Conservation (phyloP, 306 rosid species). For the Quercus parvula region DNA sequence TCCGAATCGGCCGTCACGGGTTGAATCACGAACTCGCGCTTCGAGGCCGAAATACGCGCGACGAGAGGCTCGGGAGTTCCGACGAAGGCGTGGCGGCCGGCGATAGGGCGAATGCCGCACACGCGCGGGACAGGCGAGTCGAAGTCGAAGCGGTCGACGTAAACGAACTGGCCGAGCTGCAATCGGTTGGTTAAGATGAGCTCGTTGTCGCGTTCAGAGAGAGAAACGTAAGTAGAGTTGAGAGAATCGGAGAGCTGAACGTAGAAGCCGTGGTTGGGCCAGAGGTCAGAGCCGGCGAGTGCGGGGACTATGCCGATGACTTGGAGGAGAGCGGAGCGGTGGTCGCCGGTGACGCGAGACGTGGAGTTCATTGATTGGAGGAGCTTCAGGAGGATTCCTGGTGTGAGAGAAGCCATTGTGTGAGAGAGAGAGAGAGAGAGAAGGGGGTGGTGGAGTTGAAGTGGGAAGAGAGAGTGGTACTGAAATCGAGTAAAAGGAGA, state of each 20-base stretch:
- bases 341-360: constrained; percentile 93
- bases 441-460: not conserved
- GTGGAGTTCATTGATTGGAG: constrained; percentile 80
- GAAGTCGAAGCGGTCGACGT: constrained; percentile 78
- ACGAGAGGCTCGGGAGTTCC: constrained; percentile 75
- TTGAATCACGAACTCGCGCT: constrained; percentile 68
- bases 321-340: constrained; percentile 92
- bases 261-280: constrained; percentile 84
- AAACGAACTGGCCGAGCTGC: constrained; percentile 80
- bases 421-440: not conserved
- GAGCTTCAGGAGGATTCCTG: constrained; percentile 76
- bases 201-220: constrained; percentile 70
- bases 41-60: constrained; percentile 50
- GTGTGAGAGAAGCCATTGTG: constrained; percentile 83
- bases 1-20: constrained; percentile 73
- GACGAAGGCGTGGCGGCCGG: constrained; percentile 72
- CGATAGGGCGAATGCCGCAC: constrained; percentile 64
- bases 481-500: not conserved
- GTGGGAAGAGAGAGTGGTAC: not conserved
- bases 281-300: constrained; percentile 79
- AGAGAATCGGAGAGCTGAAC: constrained; percentile 94
- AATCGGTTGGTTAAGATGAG: constrained; percentile 86
- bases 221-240: constrained; percentile 87
- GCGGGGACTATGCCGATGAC: constrained; percentile 91
- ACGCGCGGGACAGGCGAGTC: constrained; percentile 72